Conservation (phyloP, 2,329 filamentous ascomycete species). For the Trichoderma sp. region DNA sequence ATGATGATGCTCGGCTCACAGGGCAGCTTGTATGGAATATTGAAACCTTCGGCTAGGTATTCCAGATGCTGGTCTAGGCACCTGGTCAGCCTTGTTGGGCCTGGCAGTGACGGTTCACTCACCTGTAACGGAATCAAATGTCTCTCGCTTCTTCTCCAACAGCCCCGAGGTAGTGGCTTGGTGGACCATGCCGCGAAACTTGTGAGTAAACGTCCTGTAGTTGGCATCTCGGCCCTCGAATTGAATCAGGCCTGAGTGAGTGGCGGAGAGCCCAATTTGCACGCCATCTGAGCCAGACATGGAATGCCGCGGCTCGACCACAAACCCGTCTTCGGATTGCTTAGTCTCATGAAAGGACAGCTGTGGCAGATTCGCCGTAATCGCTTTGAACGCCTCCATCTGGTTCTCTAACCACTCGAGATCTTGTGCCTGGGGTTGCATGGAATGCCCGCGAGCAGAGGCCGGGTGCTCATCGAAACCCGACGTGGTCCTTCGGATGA, state of each 20-base stretch:
- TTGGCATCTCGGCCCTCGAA: constrained; percentile 36
- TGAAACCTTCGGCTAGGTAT: constrained; percentile 31
- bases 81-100: not conserved
- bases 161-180: constrained; percentile 28
- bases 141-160: constrained; percentile 32
- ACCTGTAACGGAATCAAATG: constrained; percentile 31
- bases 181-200: constrained; percentile 34
- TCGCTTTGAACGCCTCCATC: constrained; percentile 37
- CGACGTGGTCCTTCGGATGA: constrained; percentile 35
- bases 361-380: constrained; percentile 33
- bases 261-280: constrained; percentile 33
- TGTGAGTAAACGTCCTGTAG: constrained; percentile 33
- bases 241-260: constrained; percentile 34
- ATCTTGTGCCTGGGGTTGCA: constrained; percentile 31
- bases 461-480: constrained; percentile 26
- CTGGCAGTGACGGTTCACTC: not conserved
- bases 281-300: constrained; percentile 35
- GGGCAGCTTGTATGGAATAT: constrained; percentile 31
- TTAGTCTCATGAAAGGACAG: constrained; percentile 37
- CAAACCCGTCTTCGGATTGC: constrained; percentile 33
- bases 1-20: constrained; percentile 28
- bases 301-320: constrained; percentile 35
- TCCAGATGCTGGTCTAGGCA: constrained; percentile 29
- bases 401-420: constrained; percentile 36
- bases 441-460: not conserved